Conservation (phyloP, 225 moss, liverwort and hornwort species). For the Takakia lepidozioides region DNA sequence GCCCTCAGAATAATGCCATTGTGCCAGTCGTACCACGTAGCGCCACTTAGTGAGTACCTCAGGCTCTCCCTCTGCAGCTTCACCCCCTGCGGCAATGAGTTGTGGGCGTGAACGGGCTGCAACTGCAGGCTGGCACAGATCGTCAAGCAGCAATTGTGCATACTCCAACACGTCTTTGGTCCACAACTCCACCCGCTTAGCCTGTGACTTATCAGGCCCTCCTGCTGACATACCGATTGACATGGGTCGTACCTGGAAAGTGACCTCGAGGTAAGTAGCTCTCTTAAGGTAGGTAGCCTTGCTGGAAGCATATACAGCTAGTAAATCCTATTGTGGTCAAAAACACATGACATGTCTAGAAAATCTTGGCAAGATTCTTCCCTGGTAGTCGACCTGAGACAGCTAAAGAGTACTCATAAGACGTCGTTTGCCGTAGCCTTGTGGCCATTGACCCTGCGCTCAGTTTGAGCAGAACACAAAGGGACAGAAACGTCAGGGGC, state of each 20-base stretch:
- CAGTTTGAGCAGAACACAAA: too few species aligned
- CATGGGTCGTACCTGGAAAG: conserved; percentile 80
- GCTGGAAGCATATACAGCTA: too few species aligned
- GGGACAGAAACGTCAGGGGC: too few species aligned
- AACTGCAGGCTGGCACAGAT: conserved; percentile 56
- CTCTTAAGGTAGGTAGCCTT: too few species aligned
- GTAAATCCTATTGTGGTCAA: too few species aligned
- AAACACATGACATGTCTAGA: too few species aligned
- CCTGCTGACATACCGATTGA: conserved; percentile 96
- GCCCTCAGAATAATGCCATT: conserved; percentile 96
- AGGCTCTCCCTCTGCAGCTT: conserved; percentile 35
- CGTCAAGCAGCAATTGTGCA: conserved; percentile 74
- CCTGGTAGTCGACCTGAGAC: too few species aligned
- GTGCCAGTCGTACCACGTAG: conserved; percentile 76
- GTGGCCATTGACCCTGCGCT: too few species aligned
- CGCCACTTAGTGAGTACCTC: conserved; percentile 69
- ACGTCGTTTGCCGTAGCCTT: too few species aligned
- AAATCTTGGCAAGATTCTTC: too few species aligned
- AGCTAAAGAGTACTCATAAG: too few species aligned
- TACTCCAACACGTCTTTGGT: conserved; percentile 90
- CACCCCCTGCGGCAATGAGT: conserved; percentile 21
- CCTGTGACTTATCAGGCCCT: conserved; percentile 92
- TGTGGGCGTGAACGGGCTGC: conserved; percentile 25
- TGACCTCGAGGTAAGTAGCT: too few species aligned
- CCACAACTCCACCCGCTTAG: conserved; percentile 93